These are phyloP conservation scores for Trametes sanguinea DNA, from an alignment of 768 basidiomycete genomes.

Conservation along the genomic window DNA sequence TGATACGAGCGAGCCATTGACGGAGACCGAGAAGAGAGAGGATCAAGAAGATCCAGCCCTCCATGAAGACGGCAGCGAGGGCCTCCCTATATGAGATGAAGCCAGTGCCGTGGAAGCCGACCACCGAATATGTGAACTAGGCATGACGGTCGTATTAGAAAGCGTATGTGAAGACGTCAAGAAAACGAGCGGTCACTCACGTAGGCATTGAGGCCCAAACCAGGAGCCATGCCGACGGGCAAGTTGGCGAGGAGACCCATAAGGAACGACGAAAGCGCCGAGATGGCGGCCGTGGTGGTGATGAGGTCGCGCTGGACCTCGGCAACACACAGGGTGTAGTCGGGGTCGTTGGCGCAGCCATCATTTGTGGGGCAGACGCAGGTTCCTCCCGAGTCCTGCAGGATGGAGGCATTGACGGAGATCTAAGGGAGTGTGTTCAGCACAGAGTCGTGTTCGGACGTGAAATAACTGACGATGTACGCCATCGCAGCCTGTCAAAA, in stretches of 20 bases:
- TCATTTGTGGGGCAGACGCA: slow-evolving; percentile 71
- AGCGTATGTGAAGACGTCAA: not conserved
- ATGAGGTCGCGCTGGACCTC: slow-evolving; percentile 77
- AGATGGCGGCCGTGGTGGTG: slow-evolving; percentile 77
- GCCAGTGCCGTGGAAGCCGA: slow-evolving; percentile 79
- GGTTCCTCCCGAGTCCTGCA: slow-evolving; percentile 77
- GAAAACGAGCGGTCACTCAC: slow-evolving; percentile 41
- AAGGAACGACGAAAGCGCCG: slow-evolving; percentile 72
- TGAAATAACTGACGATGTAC: slow-evolving; percentile 60
- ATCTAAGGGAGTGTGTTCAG: slow-evolving; percentile 46
- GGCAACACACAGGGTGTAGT: slow-evolving; percentile 55
- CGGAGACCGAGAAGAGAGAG: slow-evolving; percentile 82
- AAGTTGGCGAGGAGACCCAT: slow-evolving; percentile 87
- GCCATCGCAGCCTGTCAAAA: slow-evolving; percentile 70
- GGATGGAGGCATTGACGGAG: slow-evolving; percentile 82
- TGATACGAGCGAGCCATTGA: slow-evolving; percentile 86
- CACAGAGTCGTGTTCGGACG: not conserved
- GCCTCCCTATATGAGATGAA: slow-evolving; percentile 78
- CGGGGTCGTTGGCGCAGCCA: slow-evolving; percentile 51
- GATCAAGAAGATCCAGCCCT: slow-evolving; percentile 87
- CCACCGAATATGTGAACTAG: slow-evolving; percentile 86
- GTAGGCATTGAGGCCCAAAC: slow-evolving; percentile 81
- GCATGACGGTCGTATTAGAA: not conserved
- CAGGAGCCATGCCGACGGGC: slow-evolving; percentile 88
- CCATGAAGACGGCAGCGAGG: slow-evolving; percentile 82